Evolutionary conservation across 345 rosid genomes (phyloP).

Genomic region (Alliaria petiolata): DNA sequence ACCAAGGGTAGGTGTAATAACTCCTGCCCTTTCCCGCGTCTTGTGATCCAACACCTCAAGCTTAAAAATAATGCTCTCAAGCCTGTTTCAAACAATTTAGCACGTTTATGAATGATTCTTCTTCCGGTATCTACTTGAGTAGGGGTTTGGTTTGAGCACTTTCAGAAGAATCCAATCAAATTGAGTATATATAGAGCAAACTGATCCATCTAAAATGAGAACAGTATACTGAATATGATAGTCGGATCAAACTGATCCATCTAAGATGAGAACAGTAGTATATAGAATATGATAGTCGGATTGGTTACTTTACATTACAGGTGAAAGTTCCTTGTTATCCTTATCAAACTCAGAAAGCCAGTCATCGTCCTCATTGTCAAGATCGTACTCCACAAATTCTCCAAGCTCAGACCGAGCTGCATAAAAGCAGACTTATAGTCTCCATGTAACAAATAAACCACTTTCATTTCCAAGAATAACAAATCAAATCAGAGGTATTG

Average conservation of each 20-base stretch:
- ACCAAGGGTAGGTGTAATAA: conserved; percentile 78
- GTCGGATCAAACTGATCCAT: neutral
- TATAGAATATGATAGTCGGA: neutral
- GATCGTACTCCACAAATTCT: conserved; percentile 94
- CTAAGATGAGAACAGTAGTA: neutral
- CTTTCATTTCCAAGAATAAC: neutral
- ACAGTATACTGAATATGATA: neutral
- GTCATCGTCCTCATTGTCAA: conserved; percentile 97
- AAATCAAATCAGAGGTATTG: neutral
- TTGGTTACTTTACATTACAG: conserved; percentile 57
- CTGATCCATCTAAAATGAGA: neutral
- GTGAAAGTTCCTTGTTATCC: conserved; percentile 54
- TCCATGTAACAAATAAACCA: neutral
- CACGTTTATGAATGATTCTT: neutral
- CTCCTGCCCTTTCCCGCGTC: conserved; percentile 95
- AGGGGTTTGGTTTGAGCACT: neutral
- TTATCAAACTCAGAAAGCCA: conserved; percentile 73
- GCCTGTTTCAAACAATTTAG: conserved; percentile 40
- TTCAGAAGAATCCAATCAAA: neutral
- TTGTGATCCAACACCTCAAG: conserved; percentile 97
- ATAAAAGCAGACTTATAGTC: neutral
- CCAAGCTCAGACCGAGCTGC: conserved; percentile 97
- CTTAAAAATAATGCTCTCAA: conserved; percentile 77
- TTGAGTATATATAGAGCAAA: neutral
- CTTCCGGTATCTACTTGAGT: neutral